Evolutionary conservation across 129 eudicot genomes (phyloP).

Genomic region (Ambrosia artemisiifolia): DNA sequence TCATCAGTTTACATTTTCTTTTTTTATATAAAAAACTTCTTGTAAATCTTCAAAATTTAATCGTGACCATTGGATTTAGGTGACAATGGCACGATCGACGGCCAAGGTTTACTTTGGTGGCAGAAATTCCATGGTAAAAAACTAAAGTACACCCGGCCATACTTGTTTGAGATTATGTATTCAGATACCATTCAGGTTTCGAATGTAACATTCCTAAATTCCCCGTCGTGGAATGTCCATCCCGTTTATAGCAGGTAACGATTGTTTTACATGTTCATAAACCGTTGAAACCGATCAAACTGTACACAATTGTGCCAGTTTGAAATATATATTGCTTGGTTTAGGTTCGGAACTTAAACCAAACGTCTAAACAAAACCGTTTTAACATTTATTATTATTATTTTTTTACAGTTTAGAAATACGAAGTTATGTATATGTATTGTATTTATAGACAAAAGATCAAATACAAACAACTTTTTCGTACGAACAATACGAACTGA

Average conservation of each 20-base stretch:
- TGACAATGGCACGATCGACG: conserved; percentile 87
- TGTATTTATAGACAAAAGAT: too few relatives aligned
- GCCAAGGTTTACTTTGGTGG: conserved; percentile 94
- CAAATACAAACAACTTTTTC: too few relatives aligned
- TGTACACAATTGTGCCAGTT: too few relatives aligned
- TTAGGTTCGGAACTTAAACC: too few relatives aligned
- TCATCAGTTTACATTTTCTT: not conserved
- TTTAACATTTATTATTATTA: too few relatives aligned
- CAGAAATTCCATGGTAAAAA: conserved; percentile 62
- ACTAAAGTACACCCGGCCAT: conserved; percentile 74
- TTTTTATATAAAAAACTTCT: not conserved
- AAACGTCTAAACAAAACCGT: too few relatives aligned
- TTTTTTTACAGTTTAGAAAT: too few relatives aligned
- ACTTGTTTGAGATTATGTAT: conserved; percentile 73
- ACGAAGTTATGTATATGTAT: too few relatives aligned
- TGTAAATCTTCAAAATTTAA: not conserved
- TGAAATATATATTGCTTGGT: too few relatives aligned
- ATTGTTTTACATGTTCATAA: not conserved
- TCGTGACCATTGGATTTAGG: conserved; percentile 34
- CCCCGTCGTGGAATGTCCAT: conserved; percentile 93
- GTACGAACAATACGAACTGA: too few relatives aligned
- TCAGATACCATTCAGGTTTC: conserved; percentile 74
- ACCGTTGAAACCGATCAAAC: too few relatives aligned
- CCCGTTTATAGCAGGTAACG: conserved; percentile 85
- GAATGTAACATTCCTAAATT: conserved; percentile 63